Evolutionary conservation across 148 eudicot species (phyloP), one percentile per base, ranked within the genome.

Genomic region (Silene conica): DNA sequence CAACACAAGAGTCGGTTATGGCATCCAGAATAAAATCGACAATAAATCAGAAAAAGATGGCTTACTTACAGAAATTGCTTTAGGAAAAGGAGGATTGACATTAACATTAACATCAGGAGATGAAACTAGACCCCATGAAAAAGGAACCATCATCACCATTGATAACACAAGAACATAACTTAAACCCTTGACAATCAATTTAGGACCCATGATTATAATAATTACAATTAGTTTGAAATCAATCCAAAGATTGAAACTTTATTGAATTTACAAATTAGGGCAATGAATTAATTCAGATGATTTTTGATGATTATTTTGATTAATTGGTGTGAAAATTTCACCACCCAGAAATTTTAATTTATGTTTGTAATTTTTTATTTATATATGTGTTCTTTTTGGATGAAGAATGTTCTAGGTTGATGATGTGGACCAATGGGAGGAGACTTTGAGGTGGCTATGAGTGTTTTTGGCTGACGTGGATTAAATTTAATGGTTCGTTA

Each of bases 41-140:
- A 11, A 19, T 12, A 61, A n/a, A 56, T 2, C 0, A 25, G 13
- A 56, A 25, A 74, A 43, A 19, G 56, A 18, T 8, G 3, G 78
- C 80, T 86, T 72, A 89, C 80, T 86, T 72, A 89, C 95, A 74
- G 88, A 83, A 15, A 90, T 80, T 8, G 87, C 88, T 77, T 90
- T 85, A 23, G 90, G 87, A 69, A 80, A 82, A 0, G 71, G 79
- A 10, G 74, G 56, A 77, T 78, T 85, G 18, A 76, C 63, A 73
- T 80, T 85, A 18, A 76, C 63, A 73, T 80, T 80, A 22, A 76
- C 63, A 73, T 80, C 78, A 9, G 88, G 77, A 22, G 85, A 81
- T 2, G 86, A 74, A 52, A 80, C 48, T 28, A 85, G 72, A 60
- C 80, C 88, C 41, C 43, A 54, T 19, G 87, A 82, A 6, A 69